These are phyloP conservation scores for Nannizziopsis arthrosporioides DNA, from an alignment of 2,329 filamentous ascomycete genomes.

Conservation along the genomic window DNA sequence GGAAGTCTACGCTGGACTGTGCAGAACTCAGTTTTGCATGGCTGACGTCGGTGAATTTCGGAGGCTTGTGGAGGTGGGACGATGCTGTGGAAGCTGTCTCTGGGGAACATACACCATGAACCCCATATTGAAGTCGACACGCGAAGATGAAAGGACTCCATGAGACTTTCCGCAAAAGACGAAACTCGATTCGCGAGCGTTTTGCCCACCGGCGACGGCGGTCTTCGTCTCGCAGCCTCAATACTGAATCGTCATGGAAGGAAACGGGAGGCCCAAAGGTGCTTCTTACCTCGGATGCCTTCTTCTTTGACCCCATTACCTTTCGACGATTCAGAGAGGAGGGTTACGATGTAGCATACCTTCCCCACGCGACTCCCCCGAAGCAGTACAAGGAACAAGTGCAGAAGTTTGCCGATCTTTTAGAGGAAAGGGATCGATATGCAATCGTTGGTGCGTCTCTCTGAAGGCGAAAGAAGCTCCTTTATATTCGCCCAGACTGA, in stretches of 20 bases:
- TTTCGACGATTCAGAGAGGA: slow-evolving; percentile 32
- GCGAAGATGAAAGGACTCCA: slow-evolving; percentile 3
- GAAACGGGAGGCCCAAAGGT: slow-evolving; percentile 61
- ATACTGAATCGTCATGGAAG: slow-evolving; percentile 46
- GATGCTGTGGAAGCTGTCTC: no score
- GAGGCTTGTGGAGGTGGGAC: no score
- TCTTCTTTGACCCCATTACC: slow-evolving; percentile 10
- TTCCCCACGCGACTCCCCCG: slow-evolving; percentile 43
- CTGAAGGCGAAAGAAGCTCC: background rate
- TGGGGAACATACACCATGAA: no score
- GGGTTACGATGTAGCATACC: slow-evolving; percentile 48
- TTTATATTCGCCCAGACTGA: background rate
- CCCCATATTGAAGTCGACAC: no score
- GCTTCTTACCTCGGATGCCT: slow-evolving; percentile 12
- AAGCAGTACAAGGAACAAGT: slow-evolving; percentile 42
- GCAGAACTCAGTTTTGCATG: no score
- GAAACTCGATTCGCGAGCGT: slow-evolving; percentile 1
- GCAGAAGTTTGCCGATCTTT: slow-evolving; percentile 41
- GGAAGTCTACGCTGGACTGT: no score
- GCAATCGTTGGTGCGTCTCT: slow-evolving; percentile 46
- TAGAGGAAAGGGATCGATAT: slow-evolving; percentile 49
- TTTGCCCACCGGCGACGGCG: background rate
- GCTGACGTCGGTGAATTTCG: no score
- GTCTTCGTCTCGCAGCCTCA: background rate
- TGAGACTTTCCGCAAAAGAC: background rate